Percentiles rank a stretch among this genome's conserved stretches.
Conservation (phyloP, 305 asterid genomes). For the Solanum aculeatissimum region DNA sequence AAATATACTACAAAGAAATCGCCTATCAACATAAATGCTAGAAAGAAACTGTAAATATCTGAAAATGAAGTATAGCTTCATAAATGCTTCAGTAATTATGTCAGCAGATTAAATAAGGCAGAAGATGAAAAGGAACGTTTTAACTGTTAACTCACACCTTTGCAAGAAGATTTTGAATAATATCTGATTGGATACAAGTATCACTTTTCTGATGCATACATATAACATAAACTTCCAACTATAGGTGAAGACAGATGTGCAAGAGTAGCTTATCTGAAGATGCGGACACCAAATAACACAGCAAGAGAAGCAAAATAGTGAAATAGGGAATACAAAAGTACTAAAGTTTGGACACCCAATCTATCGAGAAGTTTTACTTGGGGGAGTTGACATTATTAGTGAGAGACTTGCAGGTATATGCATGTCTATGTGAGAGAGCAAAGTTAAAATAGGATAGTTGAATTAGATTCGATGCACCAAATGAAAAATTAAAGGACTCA, state of each 20-base stretch:
- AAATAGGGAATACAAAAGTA: background rate
- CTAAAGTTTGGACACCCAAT: background rate
- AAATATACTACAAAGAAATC: background rate
- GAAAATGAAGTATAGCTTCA: background rate
- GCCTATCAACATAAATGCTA: background rate
- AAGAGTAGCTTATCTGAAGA: background rate
- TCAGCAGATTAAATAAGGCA: background rate
- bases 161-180: background rate
- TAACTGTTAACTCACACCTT: background rate
- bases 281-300: background rate
- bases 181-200: background rate
- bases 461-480: background rate
- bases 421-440: background rate
- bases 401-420: background rate
- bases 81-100: background rate
- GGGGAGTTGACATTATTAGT: background rate
- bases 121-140: background rate
- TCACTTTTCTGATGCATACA: background rate
- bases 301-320: background rate
- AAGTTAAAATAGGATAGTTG: background rate
- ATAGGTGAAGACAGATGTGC: background rate
- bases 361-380: background rate
- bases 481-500: background rate
- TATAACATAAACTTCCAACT: background rate
- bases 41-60: background rate